Evolutionary conservation across 371 early-diverging fungal species (phyloP).

Genomic region (Apophysomyces elegans): DNA sequence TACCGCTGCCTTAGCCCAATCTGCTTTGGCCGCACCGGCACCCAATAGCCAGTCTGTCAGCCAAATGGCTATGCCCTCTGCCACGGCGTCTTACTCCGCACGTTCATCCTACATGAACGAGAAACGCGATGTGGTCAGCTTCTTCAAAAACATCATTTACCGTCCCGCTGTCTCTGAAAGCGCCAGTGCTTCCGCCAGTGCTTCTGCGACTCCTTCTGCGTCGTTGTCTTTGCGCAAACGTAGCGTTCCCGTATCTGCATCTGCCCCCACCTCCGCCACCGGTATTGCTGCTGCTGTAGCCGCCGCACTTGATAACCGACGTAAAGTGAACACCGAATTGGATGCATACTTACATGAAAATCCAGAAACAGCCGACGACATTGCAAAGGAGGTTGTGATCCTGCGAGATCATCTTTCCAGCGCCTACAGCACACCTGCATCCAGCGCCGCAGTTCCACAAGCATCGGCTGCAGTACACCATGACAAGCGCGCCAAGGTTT

Average conservation of each 20-base stretch:
- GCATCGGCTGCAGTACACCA: no score
- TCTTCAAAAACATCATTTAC: neutral
- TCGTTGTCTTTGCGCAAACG: no score
- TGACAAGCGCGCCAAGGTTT: neutral
- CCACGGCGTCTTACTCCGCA: neutral
- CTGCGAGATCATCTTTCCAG: neutral
- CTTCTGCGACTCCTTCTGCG: no score
- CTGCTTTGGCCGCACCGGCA: constrained; percentile 3
- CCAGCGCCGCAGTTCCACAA: neutral
- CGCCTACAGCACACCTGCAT: neutral
- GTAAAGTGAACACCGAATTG: neutral
- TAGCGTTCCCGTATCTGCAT: no score
- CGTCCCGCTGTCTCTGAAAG: neutral
- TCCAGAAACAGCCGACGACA: neutral
- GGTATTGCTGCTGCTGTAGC: neutral
- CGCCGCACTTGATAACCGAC: neutral
- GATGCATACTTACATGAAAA: neutral
- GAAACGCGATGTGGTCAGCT: neutral
- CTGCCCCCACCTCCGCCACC: no score
- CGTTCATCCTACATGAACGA: neutral
- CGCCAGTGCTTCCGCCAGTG: no score
- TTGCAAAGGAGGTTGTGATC: neutral
- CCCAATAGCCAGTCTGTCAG: neutral
- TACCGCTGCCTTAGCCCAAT: neutral
- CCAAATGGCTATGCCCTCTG: no score